Evolutionary conservation across 169 alveolate species (phyloP), one percentile per base, ranked within the genome.

Genomic region (Cryptosporidium bovis): DNA sequence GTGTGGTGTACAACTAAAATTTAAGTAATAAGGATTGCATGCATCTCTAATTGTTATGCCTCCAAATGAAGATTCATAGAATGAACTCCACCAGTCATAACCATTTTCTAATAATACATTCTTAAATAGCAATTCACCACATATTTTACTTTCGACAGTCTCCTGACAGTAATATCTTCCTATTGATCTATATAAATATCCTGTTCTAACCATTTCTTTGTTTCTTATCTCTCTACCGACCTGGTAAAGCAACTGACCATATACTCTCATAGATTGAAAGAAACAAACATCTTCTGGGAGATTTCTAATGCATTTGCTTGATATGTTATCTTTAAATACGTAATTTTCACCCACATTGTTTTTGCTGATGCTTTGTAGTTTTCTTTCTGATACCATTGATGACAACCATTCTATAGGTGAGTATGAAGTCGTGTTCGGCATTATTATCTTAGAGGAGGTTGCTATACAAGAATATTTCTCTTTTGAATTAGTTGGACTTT

Each of bases 141-240:
- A 77, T 12, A 77, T 46, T 31, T 60, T 58, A n/a, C 33, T 44
- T 20, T 56, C 64, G 29, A 16, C 16, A 24, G 87, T 51, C 50
- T 77, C 87, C 33, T 77, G 87, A 24, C 87, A 77, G 48, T 46
- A 77, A 24, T 77, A 77, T 31, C 87, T 56, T 0, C 87, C 87
- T 8, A 77, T 44, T 44, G 87, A 77, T 62, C 87, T 77, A 62
- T 27, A 62, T 4, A 60, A 77, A 18, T 44, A 34, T 40, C 87
- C 87, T 13, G 71, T 56, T 10, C 51, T 58, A 5, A 15, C 36
- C 60, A 77, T 77, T 15, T 44, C 18, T 24, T 31, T 12, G 46
- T 60, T 77, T 1, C 51, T 16, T 27, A 64, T 77, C 18, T 62
- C 71, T 2, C n/a, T 60, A 6, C 77, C 87, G 0, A 60, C 87